A percentile compares a stretch with the other conserved stretches of the same genome.
Conservation (phyloP, 768 basidiomycete species). For the Podaxis sp. region DNA sequence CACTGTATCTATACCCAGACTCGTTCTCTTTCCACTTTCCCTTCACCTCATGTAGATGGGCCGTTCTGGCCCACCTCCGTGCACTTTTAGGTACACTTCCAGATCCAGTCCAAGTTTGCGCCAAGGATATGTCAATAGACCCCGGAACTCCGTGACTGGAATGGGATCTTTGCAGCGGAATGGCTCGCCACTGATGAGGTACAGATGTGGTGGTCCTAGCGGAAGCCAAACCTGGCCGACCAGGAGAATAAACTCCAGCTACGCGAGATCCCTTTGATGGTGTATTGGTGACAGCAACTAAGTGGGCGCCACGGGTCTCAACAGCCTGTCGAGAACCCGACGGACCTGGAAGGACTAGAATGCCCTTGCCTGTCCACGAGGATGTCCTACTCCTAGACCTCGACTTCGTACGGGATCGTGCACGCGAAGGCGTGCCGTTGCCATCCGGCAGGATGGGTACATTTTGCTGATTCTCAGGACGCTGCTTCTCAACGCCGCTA, state of each 20-base stretch:
- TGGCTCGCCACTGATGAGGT: neutral
- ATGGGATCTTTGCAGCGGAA: conserved; percentile 4
- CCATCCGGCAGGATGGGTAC: neutral
- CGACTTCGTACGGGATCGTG: neutral
- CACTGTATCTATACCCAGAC: neutral
- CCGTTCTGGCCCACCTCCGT: conserved; percentile 57
- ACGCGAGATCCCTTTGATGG: conserved; percentile 3
- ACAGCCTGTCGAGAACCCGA: neutral
- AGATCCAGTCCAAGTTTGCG: conserved; percentile 14
- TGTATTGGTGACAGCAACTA: neutral
- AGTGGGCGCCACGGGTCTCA: neutral
- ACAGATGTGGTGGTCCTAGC: neutral
- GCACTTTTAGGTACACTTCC: conserved; percentile 38
- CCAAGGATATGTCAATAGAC: conserved; percentile 9
- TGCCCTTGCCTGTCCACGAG: neutral
- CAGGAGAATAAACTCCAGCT: neutral
- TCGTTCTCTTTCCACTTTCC: neutral
- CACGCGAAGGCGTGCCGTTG: neutral
- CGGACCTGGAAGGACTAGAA: neutral
- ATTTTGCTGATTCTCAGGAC: neutral
- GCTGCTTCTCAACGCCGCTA: neutral
- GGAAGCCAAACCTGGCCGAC: neutral
- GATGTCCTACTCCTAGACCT: conserved; percentile 5
- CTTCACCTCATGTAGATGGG: conserved; percentile 49
- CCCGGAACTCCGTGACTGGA: conserved; percentile 6